A percentile compares a stretch with the other conserved stretches of the same genome.
Conservation (phyloP, 306 rosid species). For the Begonia loranthoides region DNA sequence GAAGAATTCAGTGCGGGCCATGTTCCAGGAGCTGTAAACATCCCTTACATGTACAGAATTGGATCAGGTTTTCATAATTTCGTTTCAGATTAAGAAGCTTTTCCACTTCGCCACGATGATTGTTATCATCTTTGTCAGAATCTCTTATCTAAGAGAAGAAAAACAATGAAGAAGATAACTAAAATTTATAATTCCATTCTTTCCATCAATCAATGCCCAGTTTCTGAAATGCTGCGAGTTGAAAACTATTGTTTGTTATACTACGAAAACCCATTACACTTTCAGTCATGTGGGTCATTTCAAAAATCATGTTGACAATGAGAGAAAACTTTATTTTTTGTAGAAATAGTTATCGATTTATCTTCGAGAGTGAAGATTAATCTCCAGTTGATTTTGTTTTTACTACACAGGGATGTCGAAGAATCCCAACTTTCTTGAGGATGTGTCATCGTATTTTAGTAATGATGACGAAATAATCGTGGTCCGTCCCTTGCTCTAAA, state of each 20-base stretch:
- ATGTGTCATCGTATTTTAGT: slow-evolving; percentile 44
- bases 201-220: too few relatives aligned
- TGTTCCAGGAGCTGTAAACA: slow-evolving; percentile 56
- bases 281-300: too few relatives aligned
- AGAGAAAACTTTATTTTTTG: neutral
- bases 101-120: too few relatives aligned
- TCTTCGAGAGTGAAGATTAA: neutral
- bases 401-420: slow-evolving; percentile 46
- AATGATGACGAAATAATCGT: slow-evolving; percentile 72
- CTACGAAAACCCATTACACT: neutral
- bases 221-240: neutral
- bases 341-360: too few relatives aligned
- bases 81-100: too few relatives aligned
- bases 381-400: neutral
- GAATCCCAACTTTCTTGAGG: slow-evolving; percentile 43
- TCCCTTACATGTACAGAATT: slow-evolving; percentile 63
- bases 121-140: neutral
- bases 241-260: too few relatives aligned
- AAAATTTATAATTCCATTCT: too few relatives aligned
- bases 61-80: slow-evolving; percentile 47
- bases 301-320: too few relatives aligned
- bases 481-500: slow-evolving; percentile 27
- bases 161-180: too few relatives aligned
- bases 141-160: too few relatives aligned
- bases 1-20: slow-evolving; percentile 73